Evolutionary conservation across 495 filamentous ascomycete species (phyloP), one percentile per base, ranked within the genome.

Genomic region (Pseudoneurospora amorphoporcata): DNA sequence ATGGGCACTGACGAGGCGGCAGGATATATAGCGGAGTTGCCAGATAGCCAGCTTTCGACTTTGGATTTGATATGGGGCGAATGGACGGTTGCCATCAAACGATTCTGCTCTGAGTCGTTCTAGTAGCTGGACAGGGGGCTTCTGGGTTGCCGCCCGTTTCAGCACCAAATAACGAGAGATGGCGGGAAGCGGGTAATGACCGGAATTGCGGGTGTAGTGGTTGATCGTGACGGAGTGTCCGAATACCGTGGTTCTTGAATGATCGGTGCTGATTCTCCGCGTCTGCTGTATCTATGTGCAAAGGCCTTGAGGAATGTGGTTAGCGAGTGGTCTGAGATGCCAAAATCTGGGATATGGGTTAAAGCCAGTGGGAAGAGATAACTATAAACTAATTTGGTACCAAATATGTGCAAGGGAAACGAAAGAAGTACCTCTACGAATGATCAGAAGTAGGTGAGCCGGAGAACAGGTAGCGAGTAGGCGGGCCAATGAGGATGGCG

Each of bases 51-150:
- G 75, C 72, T 70, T 68, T 77, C 69, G 69, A 78, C 72, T 61
- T 77, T 80, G 70, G 76, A 75, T 77, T 79, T 79, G 70, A 74
- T 75, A 42, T 76, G 75, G 70, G 79, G 72, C 72, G 71, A 77
- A 77, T 76, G 76, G 77, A 76, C 79, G 74, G 77, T 77, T 79
- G 71, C 77, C 79, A 78, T 82, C 77, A 77, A 81, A 74, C 32
- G 73, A 71, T 53, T 41, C 72, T 74, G 75, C 69, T 75, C 70
- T 76, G 71, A 73, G 53, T 73, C 43, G 71, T 69, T 75, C 38
- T 68, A 72, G 73, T 45, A 73, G 58, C 70, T 69, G 72, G 47
- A 68, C 72, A 70, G 68, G 65, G 42, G 41, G 71, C 72, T 72
- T 75, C 70, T 69, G 61, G 69, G 71, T 68, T 70, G 68, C 53